Base-by-base conservation (phyloP, 352 stramenopile species). In the Pythium periplocum region DNA sequence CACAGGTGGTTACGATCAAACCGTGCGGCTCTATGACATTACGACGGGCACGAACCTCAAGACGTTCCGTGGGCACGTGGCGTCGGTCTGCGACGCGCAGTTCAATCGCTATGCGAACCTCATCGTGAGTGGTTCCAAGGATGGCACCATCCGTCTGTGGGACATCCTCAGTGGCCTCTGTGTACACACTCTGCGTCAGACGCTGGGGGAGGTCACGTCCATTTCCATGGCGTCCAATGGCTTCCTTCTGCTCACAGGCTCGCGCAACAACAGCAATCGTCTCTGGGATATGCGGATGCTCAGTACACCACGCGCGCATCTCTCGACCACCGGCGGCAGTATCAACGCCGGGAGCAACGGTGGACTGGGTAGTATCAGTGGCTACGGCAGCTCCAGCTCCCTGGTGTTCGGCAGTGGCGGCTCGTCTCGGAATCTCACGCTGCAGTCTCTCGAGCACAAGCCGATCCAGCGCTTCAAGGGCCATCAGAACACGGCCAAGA, bases 221-320 rank as follows among this genome's bases (percentile, higher is more conserved):
- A 73, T 96, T 38, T 84, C 75, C n/a, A 73, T 96, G 46, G 81
- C 75, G 44, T 87, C 81, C 6, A 90, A 92, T 57, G 82, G 83
- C 2, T 87, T 87, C 59, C 80, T 74, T 35, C 54, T 96, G 36
- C 68, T 96, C 30, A 93, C 74, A 34, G 85, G 83, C 53, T 93
- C 80, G 46, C 67, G 85, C 37, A 93, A 96, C 54, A 96, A 93
- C 65, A 94, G 83, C 61, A 93, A 94, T 57, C 75, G 83, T 12
- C 67, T 96, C 9, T 96, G 86, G 86, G 86, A 94, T 53, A 75
- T 94, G 70, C 83, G 83, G 30, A 93, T 93, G 83, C 80, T 92
- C 30, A 80, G 82, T 45, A 70, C 78, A 32, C 83, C 83, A 17
- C 77, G 83, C 7, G 57, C 66, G n/a, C 71, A 89, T 32, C 51